Percentiles rank a stretch among this genome's conserved stretches.
Evolutionary conservation across 2,329 filamentous ascomycete species (phyloP).

Genomic region (Exophiala sideris): DNA sequence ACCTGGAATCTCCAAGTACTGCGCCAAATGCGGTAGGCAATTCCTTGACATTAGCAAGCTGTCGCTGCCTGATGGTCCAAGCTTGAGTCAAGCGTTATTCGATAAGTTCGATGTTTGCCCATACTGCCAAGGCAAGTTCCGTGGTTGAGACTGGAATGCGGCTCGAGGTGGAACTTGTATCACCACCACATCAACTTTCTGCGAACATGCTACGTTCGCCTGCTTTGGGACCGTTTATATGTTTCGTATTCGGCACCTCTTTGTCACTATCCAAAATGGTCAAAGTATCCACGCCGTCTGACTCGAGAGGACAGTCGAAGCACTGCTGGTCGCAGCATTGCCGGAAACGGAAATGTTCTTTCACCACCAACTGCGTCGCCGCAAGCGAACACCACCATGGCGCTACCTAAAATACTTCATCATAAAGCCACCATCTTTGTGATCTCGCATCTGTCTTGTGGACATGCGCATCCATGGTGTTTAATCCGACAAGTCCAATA

Average conservation of each 20-base stretch:
- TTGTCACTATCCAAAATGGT: constrained; percentile 19
- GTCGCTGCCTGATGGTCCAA: constrained; percentile 20
- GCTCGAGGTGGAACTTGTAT: constrained; percentile 21
- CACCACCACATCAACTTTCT: constrained; percentile 14
- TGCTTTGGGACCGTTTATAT: background rate
- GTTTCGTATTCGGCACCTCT: background rate
- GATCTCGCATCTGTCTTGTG: constrained; percentile 1
- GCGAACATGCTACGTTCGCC: constrained; percentile 14
- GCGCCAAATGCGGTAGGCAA: constrained; percentile 28
- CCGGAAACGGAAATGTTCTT: constrained; percentile 26
- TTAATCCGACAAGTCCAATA: constrained; percentile 20
- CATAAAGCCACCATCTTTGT: background rate
- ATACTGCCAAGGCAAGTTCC: constrained; percentile 29
- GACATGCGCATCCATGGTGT: constrained; percentile 10
- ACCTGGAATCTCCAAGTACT: constrained; percentile 30
- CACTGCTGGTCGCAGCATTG: constrained; percentile 9
- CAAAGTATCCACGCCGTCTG: constrained; percentile 7
- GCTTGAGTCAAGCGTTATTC: constrained; percentile 26
- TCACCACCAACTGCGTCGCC: constrained; percentile 8
- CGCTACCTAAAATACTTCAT: constrained; percentile 14
- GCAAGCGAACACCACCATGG: constrained; percentile 19
- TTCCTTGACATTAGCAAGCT: constrained; percentile 27
- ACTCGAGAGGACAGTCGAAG: background rate
- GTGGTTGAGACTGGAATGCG: constrained; percentile 26
- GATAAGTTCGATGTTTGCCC: constrained; percentile 28